These are phyloP conservation scores for Tuber magnatum DNA, from an alignment of 495 filamentous ascomycete genomes.

Conservation along the genomic window DNA sequence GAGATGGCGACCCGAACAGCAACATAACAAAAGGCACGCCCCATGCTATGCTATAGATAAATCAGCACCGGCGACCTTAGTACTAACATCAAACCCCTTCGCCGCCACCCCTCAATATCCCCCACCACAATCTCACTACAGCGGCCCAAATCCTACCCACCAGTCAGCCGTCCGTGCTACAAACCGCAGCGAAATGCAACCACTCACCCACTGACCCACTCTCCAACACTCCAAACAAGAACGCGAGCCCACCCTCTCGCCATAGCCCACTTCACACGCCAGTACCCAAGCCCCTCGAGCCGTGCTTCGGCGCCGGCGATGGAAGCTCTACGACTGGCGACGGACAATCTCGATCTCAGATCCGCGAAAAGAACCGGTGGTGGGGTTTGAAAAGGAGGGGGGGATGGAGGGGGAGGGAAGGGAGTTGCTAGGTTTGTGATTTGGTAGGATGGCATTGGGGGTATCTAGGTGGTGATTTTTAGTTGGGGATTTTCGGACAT, in stretches of 20 bases:
- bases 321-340: neutral
- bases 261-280: neutral
- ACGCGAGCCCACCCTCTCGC: neutral
- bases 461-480: neutral
- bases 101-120: neutral
- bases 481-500: neutral
- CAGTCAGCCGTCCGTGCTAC: neutral
- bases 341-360: neutral
- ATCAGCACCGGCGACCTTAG: no score
- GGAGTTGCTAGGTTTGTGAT: neutral
- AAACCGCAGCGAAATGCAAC: neutral
- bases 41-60: neutral
- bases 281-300: neutral
- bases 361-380: neutral
- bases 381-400: neutral
- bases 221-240: neutral
- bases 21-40: neutral
- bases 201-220: neutral
- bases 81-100: neutral
- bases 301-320: neutral
- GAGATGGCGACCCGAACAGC: neutral
- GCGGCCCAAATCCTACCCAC: neutral
- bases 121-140: neutral
- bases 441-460: neutral
- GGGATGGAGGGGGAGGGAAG: no score